Evolutionary conservation across 768 basidiomycete genomes (phyloP), one percentile per base, ranked within the genome.

Genomic region (Pulveroboletus ravenelii): DNA sequence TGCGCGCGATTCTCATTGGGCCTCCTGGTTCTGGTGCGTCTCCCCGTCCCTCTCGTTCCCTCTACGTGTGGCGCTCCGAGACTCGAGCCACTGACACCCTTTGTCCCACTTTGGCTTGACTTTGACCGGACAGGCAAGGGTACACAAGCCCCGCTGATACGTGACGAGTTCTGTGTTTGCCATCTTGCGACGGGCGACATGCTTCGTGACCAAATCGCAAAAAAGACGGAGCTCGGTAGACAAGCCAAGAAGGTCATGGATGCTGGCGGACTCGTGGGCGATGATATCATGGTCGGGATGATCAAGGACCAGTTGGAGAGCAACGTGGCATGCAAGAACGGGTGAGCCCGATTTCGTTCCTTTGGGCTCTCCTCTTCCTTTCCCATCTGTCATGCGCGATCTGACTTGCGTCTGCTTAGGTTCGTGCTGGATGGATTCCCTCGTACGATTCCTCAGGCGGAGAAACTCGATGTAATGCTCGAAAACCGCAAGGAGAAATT

Each of bases 351-450:
- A 1, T 53, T 47, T 40, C n/a, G 9, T 36, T n/a, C 23, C 17
- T 37, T 27, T 7, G 18, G 18, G 7, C 9, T 5, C 17, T 32
- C 13, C 30, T 5, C 20, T 2, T 25, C 12, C 32, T 34, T 10
- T 23, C 15, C 13, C 32, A 15, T 25, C 41, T 18, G 27, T 38
- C 6, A 0, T 17, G 25, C 10, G 23, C 23, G 15, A 20, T n/a
- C 42, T 44, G 39, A 48, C 32, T 10, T 3, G 30, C 3, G 14
- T 18, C 23, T 27, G 25, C 25, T 14, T 59, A 98, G 95, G 34
- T 99, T 99, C 71, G 96, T 99, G 50, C 78, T 99, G 45, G 96
- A 99, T 63, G 96, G 96, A n/a, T 99, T 99, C 82, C 96, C 96
- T 37, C 86, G 96, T 38, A 98, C 95, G 5, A 91, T 98, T 32